phyloP scores from a whole-genome alignment of 345 rosid genomes.

The Laguncularia racemosa region DNA sequence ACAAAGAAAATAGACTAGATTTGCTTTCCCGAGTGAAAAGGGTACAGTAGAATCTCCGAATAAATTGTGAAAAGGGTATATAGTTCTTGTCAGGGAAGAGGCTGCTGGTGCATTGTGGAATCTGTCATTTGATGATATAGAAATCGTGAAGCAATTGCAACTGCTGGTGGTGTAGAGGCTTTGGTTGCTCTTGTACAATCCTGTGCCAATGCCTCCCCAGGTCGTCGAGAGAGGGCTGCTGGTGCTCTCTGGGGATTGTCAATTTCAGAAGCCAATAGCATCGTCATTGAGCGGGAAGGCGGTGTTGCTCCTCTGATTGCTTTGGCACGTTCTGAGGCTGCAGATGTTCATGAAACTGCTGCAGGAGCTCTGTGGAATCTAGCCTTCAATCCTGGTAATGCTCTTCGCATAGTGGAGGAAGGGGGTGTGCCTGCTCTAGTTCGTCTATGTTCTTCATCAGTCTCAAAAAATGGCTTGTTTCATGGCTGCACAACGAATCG shows the following conservation, averaged over 20 bases:
- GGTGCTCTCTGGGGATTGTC: slow-evolving; percentile 98
- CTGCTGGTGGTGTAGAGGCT: slow-evolving; percentile 82
- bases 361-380: slow-evolving; percentile 89
- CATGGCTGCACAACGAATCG: slow-evolving; percentile 53
- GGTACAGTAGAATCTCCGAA: no score
- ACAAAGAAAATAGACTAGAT: no score
- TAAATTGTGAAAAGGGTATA: no score
- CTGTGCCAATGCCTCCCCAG: slow-evolving; percentile 74
- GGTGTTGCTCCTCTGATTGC: slow-evolving; percentile 41
- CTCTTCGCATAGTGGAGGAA: slow-evolving; percentile 76
- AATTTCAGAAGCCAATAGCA: slow-evolving; percentile 78
- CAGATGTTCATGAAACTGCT: slow-evolving; percentile 91
- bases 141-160: slow-evolving; percentile 83
- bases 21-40: no score
- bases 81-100: slow-evolving; percentile 46
- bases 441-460: slow-evolving; percentile 59
- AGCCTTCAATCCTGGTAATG: slow-evolving; percentile 70
- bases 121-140: slow-evolving; percentile 70
- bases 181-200: slow-evolving; percentile 85
- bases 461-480: slow-evolving; percentile 78
- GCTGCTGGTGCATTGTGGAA: slow-evolving; percentile 90
- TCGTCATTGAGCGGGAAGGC: slow-evolving; percentile 43
- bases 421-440: slow-evolving; percentile 79
- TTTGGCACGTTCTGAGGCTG: slow-evolving; percentile 36
- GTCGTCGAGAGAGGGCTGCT: slow-evolving; percentile 98